These are phyloP conservation scores for Parascedosporium putredinis DNA, from an alignment of 2,329 filamentous ascomycete genomes.

Conservation along the genomic window DNA sequence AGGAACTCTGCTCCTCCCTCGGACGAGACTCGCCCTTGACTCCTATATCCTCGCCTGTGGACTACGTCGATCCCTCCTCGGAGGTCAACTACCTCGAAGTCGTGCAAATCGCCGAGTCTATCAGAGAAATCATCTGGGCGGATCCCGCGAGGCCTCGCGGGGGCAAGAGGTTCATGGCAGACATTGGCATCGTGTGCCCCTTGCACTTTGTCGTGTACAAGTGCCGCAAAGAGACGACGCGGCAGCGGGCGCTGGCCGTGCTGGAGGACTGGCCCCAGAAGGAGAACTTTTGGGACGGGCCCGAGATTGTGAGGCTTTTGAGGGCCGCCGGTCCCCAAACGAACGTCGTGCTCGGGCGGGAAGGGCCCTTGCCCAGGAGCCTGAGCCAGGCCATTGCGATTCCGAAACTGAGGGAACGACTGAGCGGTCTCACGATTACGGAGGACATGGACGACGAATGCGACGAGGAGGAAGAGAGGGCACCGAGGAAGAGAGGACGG, in stretches of 20 bases:
- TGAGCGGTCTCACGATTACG: neutral
- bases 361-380: neutral
- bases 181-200: constrained; percentile 4
- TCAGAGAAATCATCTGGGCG: neutral
- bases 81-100: neutral
- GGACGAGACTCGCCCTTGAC: neutral
- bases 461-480: neutral
- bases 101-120: neutral
- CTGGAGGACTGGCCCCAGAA: constrained; percentile 4
- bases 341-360: neutral
- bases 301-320: constrained; percentile 2
- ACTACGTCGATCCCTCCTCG: neutral
- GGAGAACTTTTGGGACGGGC: constrained; percentile 8
- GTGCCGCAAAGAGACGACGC: neutral
- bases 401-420: neutral
- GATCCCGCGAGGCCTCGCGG: neutral
- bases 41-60: neutral
- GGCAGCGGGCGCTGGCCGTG: neutral
- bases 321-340: neutral
- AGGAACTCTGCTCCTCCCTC: neutral
- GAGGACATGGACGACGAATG: neutral
- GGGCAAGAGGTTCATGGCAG: constrained; percentile 1
- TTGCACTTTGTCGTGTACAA: constrained; percentile 1
- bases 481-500: neutral
- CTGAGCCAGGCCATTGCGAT: neutral